Evolutionary conservation across 202 grass and related monocot genomes (phyloP).

Genomic region (Zoysia matrella): DNA sequence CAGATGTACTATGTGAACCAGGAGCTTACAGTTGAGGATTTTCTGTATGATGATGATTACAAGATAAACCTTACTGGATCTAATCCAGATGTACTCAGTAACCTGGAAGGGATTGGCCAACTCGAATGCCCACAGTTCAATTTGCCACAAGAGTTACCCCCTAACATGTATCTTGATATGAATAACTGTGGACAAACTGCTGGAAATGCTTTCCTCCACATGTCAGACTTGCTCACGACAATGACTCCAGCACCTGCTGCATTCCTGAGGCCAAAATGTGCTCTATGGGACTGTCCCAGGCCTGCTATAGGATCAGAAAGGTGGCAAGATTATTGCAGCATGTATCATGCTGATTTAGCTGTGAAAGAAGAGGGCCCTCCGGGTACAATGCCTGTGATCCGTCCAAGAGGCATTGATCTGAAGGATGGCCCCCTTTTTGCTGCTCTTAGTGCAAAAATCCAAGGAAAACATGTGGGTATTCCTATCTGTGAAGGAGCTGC

Average conservation of each 20-base stretch:
- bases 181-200: slow-evolving; percentile 55
- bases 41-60: slow-evolving; percentile 72
- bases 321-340: slow-evolving; percentile 92
- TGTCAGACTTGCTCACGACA: slow-evolving; percentile 85
- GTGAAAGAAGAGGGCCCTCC: slow-evolving; percentile 88
- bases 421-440: slow-evolving; percentile 95
- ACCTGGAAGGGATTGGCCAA: slow-evolving; percentile 65
- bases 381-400: slow-evolving; percentile 90
- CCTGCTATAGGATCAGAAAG: slow-evolving; percentile 82
- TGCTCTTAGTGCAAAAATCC: slow-evolving; percentile 81
- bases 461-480: slow-evolving; percentile 90
- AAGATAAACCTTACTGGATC: slow-evolving; percentile 60
- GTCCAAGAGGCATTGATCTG: slow-evolving; percentile 90
- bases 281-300: slow-evolving; percentile 95
- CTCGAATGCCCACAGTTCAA: slow-evolving; percentile 79
- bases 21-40: slow-evolving; percentile 72
- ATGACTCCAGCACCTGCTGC: slow-evolving; percentile 76
- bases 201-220: slow-evolving; percentile 63
- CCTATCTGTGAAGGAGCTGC: slow-evolving; percentile 98
- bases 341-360: slow-evolving; percentile 87
- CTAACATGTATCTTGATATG: slow-evolving; percentile 60
- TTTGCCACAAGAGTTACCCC: slow-evolving; percentile 63
- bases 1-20: slow-evolving; percentile 90
- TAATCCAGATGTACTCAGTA: slow-evolving; percentile 58
- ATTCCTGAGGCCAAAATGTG: slow-evolving; percentile 89